Evolutionary conservation across 2,329 filamentous ascomycete species (phyloP).

Genomic region (Hymenoscyphus repandus): DNA sequence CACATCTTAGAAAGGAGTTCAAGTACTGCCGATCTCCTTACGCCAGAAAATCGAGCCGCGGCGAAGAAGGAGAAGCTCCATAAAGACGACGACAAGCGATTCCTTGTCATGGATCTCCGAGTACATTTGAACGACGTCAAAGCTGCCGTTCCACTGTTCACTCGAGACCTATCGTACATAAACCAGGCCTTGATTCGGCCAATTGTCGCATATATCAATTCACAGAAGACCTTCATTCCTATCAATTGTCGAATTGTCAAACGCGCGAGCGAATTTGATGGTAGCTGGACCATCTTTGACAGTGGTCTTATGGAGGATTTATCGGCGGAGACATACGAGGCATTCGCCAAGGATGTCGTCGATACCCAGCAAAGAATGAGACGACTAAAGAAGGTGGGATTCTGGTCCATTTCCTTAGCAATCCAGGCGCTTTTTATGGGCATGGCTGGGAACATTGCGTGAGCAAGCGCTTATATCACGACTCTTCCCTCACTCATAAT

Average conservation of each 20-base stretch:
- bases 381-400: conserved; percentile 88
- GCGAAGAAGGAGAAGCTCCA: conserved; percentile 25
- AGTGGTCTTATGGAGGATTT: conserved; percentile 91
- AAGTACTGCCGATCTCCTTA: conserved; percentile 27
- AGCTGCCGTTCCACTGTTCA: conserved; percentile 89
- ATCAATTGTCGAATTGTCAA: conserved; percentile 95
- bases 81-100: conserved; percentile 59
- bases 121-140: conserved; percentile 93
- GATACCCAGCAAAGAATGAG: conserved; percentile 82
- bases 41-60: conserved; percentile 22
- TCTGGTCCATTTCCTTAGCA: conserved; percentile 91
- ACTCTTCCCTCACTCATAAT: conserved; percentile 13
- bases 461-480: conserved; percentile 9
- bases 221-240: conserved; percentile 89
- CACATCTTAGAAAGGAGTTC: conserved; percentile 49
- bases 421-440: conserved; percentile 93
- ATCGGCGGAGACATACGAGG: conserved; percentile 88
- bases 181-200: conserved; percentile 93
- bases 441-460: conserved; percentile 76
- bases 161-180: conserved; percentile 84
- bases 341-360: conserved; percentile 86
- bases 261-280: conserved; percentile 81
- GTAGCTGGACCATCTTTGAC: conserved; percentile 91
- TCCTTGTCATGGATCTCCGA: conserved; percentile 89
- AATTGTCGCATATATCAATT: conserved; percentile 98